Conservation (phyloP, 371 early-diverging fungal species). For the Lichtheimia corymbifera region DNA sequence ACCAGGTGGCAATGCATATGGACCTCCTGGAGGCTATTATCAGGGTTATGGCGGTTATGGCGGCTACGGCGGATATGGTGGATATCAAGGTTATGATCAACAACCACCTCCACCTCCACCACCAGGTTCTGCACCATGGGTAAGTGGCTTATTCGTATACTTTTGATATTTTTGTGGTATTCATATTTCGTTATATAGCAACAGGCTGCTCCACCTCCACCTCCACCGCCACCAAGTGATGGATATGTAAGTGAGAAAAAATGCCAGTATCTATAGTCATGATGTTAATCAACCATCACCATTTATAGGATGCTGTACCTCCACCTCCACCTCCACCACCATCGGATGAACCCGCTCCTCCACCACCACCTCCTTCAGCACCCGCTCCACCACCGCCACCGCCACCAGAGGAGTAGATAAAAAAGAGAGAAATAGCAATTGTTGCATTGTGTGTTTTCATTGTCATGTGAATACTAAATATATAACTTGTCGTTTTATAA, state of each 20-base stretch:
- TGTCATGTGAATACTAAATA: not conserved
- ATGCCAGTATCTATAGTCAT: not conserved
- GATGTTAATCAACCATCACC: too few species aligned
- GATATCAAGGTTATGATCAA: slow-evolving; percentile 26
- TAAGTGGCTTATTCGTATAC: slow-evolving; percentile 3
- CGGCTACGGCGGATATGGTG: slow-evolving; percentile 29
- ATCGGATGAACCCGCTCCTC: slow-evolving; percentile 31
- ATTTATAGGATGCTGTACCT: slow-evolving; percentile 12
- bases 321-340: slow-evolving; percentile 32
- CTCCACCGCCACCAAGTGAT: slow-evolving; percentile 13
- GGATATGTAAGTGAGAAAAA: slow-evolving; percentile 14
- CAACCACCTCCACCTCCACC: slow-evolving; percentile 31
- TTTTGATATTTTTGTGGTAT: not conserved
- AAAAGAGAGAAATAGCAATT: not conserved
- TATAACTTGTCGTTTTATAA: too few species aligned
- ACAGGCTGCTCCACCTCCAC: slow-evolving; percentile 17
- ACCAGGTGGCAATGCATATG: slow-evolving; percentile 19
- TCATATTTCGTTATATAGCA: not conserved
- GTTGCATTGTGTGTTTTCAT: not conserved
- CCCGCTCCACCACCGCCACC: slow-evolving; percentile 39
- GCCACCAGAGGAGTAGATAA: slow-evolving; percentile 20
- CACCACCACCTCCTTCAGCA: slow-evolving; percentile 37
- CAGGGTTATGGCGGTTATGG: slow-evolving; percentile 26
- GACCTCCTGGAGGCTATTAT: slow-evolving; percentile 17
- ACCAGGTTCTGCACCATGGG: slow-evolving; percentile 26